Evolutionary conservation across 106 monocot species (phyloP).

Genomic region (Phalaenopsis aphrodite): DNA sequence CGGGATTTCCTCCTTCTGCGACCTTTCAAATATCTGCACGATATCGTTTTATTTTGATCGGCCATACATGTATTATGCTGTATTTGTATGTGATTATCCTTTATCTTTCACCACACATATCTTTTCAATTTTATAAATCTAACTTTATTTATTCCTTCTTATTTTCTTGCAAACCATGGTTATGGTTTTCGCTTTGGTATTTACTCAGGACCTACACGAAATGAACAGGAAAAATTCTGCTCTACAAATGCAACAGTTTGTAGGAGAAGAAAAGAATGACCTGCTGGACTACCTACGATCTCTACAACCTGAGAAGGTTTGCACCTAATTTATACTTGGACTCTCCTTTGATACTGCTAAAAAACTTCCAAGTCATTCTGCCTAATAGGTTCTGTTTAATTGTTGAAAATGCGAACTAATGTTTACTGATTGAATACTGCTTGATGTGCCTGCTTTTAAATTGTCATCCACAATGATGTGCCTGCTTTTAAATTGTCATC

Average conservation of each 20-base stretch:
- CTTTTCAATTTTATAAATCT: neutral
- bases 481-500: neutral
- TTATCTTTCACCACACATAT: neutral
- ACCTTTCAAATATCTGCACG: too few relatives aligned
- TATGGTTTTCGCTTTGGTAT: constrained; percentile 6
- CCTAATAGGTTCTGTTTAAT: neutral
- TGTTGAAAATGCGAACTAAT: neutral
- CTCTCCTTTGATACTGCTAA: neutral
- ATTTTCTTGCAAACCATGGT: neutral
- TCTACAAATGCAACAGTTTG: constrained; percentile 93
- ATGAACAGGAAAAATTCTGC: constrained; percentile 75
- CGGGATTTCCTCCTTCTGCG: neutral
- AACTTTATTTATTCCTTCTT: neutral
- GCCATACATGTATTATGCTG: neutral
- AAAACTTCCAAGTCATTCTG: neutral
- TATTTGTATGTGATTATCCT: neutral
- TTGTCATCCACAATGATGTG: neutral
- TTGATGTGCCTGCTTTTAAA: neutral
- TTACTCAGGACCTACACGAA: constrained; percentile 59
- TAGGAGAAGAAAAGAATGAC: constrained; percentile 96
- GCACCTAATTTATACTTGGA: neutral
- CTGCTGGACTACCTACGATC: constrained; percentile 87
- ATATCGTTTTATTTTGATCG: neutral
- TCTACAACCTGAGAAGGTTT: constrained; percentile 85
- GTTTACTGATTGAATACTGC: neutral